Evolutionary conservation across 2,329 filamentous ascomycete species (phyloP), one percentile per base, ranked within the genome.

Genomic region (Colletotrichum sojae): DNA sequence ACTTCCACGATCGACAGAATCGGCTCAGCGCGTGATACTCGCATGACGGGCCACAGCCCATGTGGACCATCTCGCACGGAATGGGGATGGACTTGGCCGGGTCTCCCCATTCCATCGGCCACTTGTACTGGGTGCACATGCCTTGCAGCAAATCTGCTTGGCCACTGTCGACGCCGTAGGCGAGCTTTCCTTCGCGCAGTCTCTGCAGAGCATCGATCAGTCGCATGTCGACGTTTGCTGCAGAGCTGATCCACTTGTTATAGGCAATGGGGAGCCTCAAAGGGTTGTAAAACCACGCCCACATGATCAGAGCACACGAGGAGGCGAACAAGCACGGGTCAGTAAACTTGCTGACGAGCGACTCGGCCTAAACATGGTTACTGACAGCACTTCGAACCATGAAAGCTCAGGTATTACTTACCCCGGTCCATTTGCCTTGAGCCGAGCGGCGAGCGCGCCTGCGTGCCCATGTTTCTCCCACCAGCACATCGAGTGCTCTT

Each of bases 11-110:
- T 61, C 87, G 86, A 61, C 79, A 79, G 78, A 95, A 93, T 43
- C 94, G 88, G 68, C 85, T 86, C 22, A 91, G 69, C 3, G 91
- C 92, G 77, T 97, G 92, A 71, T 85, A 85, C 77, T 97, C 94
- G 79, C 94, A 94, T 64, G 84, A 93, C 2, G 89, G 85, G 2
- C 93, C 92, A 71, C 85, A 86, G 63, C 92, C 92, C 89, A 94
- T 94, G 80, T 97, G 94, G 3, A 96, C 93, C 72, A 97, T 84
- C 77, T 94, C 90, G 80, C 94, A 97, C 1, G 93, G 93, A 67
- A 95, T 91, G 0, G 94, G 94, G 10, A 91, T 80, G 0, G 90
- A 88, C 64, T 85, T 83, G 18, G 86, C 84, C 1, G 94, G 93
- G 78, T 97, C 90, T 20, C 92, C 94, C 88, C 91, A 94, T 65